phyloP scores from a whole-genome alignment of 129 eudicot genomes.

The Kitagawia praeruptora region DNA sequence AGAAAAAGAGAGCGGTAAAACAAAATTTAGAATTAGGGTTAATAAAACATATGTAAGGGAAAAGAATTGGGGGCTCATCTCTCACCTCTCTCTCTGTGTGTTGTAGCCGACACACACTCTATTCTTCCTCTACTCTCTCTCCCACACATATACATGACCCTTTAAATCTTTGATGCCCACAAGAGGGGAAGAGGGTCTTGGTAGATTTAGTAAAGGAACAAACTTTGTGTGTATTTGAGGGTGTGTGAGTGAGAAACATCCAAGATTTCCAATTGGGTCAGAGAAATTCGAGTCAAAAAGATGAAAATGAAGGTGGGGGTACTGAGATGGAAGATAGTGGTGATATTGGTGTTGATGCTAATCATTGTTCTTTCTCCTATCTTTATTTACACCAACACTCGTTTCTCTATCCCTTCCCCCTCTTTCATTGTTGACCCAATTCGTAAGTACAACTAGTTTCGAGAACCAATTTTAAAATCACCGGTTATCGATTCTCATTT shows the following conservation, averaged over 20 bases:
- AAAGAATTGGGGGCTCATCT: too few relatives aligned
- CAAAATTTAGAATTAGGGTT: too few relatives aligned
- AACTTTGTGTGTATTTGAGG: background rate
- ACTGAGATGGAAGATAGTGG: constrained; percentile 30
- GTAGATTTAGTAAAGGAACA: background rate
- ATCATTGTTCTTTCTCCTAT: constrained; percentile 67
- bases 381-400: constrained; percentile 52
- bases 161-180: background rate
- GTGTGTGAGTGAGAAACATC: background rate
- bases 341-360: constrained; percentile 31
- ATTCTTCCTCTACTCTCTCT: background rate
- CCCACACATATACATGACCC: background rate
- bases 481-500: background rate
- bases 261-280: background rate
- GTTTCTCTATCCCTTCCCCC: constrained; percentile 25
- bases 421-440: constrained; percentile 8
- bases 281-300: background rate
- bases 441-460: constrained; percentile 1
- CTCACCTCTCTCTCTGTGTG: too few relatives aligned
- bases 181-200: background rate
- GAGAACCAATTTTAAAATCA: background rate
- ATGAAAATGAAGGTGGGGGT: constrained; percentile 9
- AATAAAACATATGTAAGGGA: too few relatives aligned
- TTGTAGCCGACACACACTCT: constrained; percentile 6
- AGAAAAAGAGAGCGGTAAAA: too few relatives aligned